These are phyloP conservation scores for Chrysoporthe puriensis DNA, from an alignment of 2,329 filamentous ascomycete species.

Conservation along the genomic window DNA sequence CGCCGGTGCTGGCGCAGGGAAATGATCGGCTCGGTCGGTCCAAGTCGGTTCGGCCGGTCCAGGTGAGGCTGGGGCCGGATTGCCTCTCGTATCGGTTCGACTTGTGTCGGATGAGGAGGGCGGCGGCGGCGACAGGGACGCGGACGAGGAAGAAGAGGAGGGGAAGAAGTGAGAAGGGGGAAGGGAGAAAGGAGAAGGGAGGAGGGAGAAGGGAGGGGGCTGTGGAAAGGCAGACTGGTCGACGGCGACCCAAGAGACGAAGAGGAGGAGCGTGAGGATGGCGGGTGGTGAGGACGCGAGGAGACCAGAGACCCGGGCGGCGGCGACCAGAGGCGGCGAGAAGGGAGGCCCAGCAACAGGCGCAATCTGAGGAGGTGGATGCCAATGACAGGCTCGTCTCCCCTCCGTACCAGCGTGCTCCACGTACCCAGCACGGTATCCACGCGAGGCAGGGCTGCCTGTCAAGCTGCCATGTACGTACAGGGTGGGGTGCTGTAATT, in stretches of 20 bases:
- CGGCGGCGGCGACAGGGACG: slow-evolving; percentile 11
- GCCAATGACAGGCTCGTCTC: no score
- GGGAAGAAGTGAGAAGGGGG: slow-evolving; percentile 2
- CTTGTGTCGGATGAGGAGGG: slow-evolving; percentile 17
- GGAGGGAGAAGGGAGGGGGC: not conserved
- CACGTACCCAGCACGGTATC: no score
- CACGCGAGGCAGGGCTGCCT: no score
- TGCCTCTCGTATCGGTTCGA: slow-evolving; percentile 13
- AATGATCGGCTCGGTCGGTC: not conserved
- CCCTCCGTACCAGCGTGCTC: no score
- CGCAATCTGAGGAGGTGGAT: no score
- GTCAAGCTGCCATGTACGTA: no score
- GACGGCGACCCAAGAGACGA: not conserved
- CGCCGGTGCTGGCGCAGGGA: not conserved
- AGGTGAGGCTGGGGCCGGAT: slow-evolving; percentile 1
- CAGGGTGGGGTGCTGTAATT: no score
- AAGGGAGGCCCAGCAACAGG: no score
- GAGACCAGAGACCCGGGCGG: no score
- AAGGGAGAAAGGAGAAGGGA: slow-evolving; percentile 7
- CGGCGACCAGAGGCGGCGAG: no score
- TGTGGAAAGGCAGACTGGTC: not conserved
- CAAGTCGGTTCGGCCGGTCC: not conserved
- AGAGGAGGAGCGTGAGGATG: no score
- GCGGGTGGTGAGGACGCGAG: no score
- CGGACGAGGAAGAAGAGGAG: not conserved